These are phyloP conservation scores for Hypoxylon sp. DNA, from an alignment of 2,329 filamentous ascomycete genomes.

Conservation along the genomic window DNA sequence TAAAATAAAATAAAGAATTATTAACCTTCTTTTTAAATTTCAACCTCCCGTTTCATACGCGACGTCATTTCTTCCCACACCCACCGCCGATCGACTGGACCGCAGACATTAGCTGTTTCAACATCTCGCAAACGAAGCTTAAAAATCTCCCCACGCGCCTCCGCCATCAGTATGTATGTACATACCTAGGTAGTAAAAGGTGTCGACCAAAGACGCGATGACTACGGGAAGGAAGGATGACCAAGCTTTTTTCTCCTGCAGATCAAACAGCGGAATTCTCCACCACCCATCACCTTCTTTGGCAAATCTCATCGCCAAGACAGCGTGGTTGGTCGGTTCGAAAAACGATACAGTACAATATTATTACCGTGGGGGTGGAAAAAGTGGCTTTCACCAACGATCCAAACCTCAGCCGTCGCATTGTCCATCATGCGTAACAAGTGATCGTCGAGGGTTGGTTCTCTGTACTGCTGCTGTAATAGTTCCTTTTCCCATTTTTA, in stretches of 20 bases:
- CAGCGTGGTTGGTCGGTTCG: not conserved
- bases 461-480: too few species aligned
- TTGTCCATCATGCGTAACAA: constrained; percentile 20
- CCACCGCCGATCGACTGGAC: not conserved
- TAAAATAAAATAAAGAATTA: too few species aligned
- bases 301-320: constrained; percentile 33
- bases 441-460: too few species aligned
- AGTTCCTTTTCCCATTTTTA: too few species aligned
- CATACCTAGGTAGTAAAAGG: too few species aligned
- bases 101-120: constrained; percentile 31
- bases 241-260: constrained; percentile 30
- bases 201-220: too few species aligned
- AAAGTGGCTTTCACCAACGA: constrained; percentile 6
- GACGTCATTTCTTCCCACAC: constrained; percentile 12
- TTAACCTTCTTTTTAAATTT: constrained; percentile 18
- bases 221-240: constrained; percentile 10
- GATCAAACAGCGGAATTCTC: constrained; percentile 24
- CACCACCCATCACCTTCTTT: too few species aligned
- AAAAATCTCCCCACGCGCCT: constrained; percentile 17
- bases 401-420: constrained; percentile 31
- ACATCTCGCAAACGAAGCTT: constrained; percentile 16
- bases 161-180: too few species aligned
- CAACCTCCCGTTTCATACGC: constrained; percentile 13
- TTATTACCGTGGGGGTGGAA: too few species aligned
- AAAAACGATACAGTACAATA: too few species aligned